Evolutionary conservation across 352 stramenopile genomes (phyloP).

Genomic region (Phytophthora syringae): DNA sequence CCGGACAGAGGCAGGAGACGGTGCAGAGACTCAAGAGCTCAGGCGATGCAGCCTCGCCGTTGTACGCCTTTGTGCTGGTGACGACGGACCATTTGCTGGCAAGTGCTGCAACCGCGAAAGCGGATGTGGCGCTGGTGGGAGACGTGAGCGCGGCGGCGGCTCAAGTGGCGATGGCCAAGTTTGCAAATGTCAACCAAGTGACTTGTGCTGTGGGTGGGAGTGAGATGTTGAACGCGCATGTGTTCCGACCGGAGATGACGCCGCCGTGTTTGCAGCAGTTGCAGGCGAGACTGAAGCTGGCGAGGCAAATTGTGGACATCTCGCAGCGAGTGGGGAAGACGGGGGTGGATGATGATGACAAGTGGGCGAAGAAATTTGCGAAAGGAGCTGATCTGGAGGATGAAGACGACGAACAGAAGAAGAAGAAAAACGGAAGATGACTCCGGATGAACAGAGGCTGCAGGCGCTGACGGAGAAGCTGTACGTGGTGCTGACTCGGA

Average conservation of each 20-base stretch:
- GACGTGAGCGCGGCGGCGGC: slow-evolving; percentile 10
- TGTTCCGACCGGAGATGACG: slow-evolving; percentile 38
- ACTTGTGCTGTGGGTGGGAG: slow-evolving; percentile 6
- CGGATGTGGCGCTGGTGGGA: slow-evolving; percentile 50
- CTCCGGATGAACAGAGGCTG: slow-evolving; percentile 73
- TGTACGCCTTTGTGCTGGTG: slow-evolving; percentile 55
- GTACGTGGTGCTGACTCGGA: slow-evolving; percentile 56
- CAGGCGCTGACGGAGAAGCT: slow-evolving; percentile 77
- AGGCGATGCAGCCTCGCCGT: not conserved
- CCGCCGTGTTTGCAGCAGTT: slow-evolving; percentile 49
- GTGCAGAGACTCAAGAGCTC: slow-evolving; percentile 49
- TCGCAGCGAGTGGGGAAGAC: slow-evolving; percentile 45
- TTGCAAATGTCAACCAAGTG: slow-evolving; percentile 40
- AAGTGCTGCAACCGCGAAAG: slow-evolving; percentile 30
- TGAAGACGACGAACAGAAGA: slow-evolving; percentile 51
- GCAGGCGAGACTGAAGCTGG: slow-evolving; percentile 59
- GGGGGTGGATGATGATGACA: slow-evolving; percentile 38
- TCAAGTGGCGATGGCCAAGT: slow-evolving; percentile 41
- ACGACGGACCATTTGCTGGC: slow-evolving; percentile 66
- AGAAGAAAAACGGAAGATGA: slow-evolving; percentile 55
- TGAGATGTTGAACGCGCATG: slow-evolving; percentile 12
- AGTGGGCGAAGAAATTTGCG: slow-evolving; percentile 67
- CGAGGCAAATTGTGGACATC: slow-evolving; percentile 60
- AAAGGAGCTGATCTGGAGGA: slow-evolving; percentile 58
- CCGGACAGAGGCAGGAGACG: slow-evolving; percentile 55